These are phyloP conservation scores for Cladophialophora yegresii DNA, from an alignment of 2,329 filamentous ascomycete genomes.

Conservation along the genomic window DNA sequence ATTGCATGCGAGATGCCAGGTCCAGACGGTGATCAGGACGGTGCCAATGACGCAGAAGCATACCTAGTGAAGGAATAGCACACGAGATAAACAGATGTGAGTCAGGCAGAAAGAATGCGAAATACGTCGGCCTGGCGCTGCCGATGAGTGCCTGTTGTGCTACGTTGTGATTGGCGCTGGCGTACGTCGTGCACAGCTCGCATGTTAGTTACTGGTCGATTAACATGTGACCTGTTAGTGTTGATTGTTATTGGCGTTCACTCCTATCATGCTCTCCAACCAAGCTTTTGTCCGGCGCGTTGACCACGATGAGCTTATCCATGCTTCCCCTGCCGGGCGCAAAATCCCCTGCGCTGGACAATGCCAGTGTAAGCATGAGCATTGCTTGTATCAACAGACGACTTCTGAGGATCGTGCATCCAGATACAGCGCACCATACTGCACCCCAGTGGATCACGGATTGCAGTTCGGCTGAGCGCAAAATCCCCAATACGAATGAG, in stretches of 20 bases:
- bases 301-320: not conserved
- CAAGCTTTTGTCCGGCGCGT: not conserved
- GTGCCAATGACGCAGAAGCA: not conserved
- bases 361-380: not conserved
- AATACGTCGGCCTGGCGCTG: not conserved
- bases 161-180: not conserved
- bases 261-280: not conserved
- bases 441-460: not conserved
- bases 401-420: not conserved
- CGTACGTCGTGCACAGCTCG: not conserved
- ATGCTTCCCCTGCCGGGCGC: not conserved
- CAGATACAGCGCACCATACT: not conserved
- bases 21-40: not conserved
- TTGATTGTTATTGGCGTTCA: not conserved
- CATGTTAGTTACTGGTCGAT: too few species aligned
- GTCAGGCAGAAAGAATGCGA: not conserved
- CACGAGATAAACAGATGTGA: not conserved
- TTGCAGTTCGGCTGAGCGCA: not conserved
- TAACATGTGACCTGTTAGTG: too few species aligned
- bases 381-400: not conserved
- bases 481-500: not conserved
- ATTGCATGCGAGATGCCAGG: not conserved
- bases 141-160: not conserved
- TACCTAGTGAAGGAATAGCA: not conserved
- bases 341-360: not conserved